phyloP scores from a whole-genome alignment of 73 alveolate genomes.

The Paramecium pentaurelia region DNA sequence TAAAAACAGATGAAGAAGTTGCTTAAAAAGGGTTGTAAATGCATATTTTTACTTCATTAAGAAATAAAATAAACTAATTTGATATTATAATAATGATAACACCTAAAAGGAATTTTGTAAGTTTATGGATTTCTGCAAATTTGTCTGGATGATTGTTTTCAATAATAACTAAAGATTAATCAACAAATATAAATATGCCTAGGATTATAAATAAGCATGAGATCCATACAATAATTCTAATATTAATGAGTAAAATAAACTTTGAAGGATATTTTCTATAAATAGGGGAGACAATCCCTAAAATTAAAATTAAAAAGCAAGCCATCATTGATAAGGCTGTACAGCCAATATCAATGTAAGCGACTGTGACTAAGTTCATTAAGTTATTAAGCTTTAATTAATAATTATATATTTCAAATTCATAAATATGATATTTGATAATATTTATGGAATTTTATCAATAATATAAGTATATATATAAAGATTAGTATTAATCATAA shows the following conservation, averaged over 20 bases:
- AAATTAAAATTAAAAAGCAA: neutral
- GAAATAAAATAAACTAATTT: neutral
- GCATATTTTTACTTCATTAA: neutral
- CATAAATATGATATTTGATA: neutral
- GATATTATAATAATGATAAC: neutral
- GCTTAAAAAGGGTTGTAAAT: conserved; percentile 5
- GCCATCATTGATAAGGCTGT: conserved; percentile 4
- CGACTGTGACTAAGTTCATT: neutral
- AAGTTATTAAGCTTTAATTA: neutral
- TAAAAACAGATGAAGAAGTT: neutral
- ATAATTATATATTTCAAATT: neutral
- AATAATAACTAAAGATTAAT: neutral
- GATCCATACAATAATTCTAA: conserved; percentile 6
- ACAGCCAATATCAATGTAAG: neutral
- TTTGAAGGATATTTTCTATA: neutral
- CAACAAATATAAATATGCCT: neutral
- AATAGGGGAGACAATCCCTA: conserved; percentile 7
- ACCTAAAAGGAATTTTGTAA: neutral
- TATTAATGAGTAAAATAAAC: neutral
- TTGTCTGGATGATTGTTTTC: neutral
- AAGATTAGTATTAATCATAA: no score
- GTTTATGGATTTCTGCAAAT: neutral
- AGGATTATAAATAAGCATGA: neutral
- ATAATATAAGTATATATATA: no score
- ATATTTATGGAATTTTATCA: neutral